Base-by-base conservation (phyloP, 23 red algal genomes). In the Gracilaria vermiculophylla region DNA sequence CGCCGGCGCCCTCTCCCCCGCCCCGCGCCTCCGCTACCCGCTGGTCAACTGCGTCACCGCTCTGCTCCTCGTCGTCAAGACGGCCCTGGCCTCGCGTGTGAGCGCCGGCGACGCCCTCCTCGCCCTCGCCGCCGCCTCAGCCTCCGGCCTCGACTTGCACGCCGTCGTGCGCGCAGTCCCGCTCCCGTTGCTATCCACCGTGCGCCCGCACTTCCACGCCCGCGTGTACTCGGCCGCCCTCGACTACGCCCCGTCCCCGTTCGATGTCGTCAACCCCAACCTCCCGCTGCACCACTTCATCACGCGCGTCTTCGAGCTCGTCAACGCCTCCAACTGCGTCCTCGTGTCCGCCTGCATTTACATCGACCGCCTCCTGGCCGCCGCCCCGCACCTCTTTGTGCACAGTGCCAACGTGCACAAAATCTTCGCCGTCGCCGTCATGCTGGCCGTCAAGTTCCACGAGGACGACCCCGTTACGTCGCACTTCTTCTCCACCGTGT, bases 391-490 rank as follows among this genome's bases (percentile, higher is more conserved):
- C 1, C 2, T 73, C 20, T 73, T 73, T 24, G 39, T 73, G 36
- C 67, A 28, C 67, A 45, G 39, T 24, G 67, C 67, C 67, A 73
- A 73, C 13, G 42, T 73, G 39, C 67, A 73, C 67, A 73, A 73
- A 40, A 73, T 73, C 5, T 73, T 73, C 13, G 67, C 67, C 39
- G 67, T 73, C 1, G 67, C 67, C 5, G 19, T 73, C 67, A 73
- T 73, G 67, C 67, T 73, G 67, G 67, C 67, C 3, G 14, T 73
- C 67, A 73, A 73, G 40, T 73, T 73, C 40, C 67, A 73, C 37
- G 67, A 73, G 67, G 67, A 73, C 40, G 37, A 73, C 39, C 25
- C 44, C 39, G 8, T 73, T 3, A 45, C 10, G 19, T 47, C 67
- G 39, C 67, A 47, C 39, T 27, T 73, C 32, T 73, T 73, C 67